phyloP scores from a whole-genome alignment of 139 green algal genomes.

The Ettlia oleoabundans region DNA sequence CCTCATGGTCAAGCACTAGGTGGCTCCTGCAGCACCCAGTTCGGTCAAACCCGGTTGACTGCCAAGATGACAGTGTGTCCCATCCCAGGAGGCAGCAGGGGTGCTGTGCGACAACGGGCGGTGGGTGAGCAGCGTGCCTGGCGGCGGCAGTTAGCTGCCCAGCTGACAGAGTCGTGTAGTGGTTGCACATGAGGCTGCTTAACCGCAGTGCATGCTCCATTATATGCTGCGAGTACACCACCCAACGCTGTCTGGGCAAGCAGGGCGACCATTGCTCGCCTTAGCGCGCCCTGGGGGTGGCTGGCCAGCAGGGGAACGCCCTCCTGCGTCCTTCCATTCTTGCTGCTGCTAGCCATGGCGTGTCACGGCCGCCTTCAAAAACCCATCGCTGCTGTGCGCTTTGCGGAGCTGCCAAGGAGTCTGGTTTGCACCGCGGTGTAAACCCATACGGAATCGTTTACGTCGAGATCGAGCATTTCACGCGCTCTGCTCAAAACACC shows the following conservation, averaged over 20 bases:
- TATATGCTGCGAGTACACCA: too few species aligned
- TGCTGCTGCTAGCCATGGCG: neutral
- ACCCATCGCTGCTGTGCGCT: neutral
- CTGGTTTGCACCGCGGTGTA: too few species aligned
- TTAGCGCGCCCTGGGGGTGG: slow-evolving; percentile 18
- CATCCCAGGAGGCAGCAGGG: neutral
- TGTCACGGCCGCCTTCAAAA: too few species aligned
- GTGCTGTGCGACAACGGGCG: neutral
- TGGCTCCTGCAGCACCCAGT: neutral
- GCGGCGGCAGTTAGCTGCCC: too few species aligned
- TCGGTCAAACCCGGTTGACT: neutral
- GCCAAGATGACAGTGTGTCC: neutral
- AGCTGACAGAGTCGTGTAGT: too few species aligned
- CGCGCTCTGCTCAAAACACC: neutral
- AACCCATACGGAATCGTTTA: neutral
- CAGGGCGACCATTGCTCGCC: neutral
- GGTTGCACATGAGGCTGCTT: too few species aligned
- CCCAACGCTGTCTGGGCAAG: neutral
- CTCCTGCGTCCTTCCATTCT: neutral
- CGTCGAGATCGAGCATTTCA: neutral
- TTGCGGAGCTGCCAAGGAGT: neutral
- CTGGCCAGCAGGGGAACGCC: slow-evolving; percentile 15
- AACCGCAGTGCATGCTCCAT: too few species aligned
- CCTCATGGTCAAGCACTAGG: slow-evolving; percentile 9
- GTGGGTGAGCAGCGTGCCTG: too few species aligned